These are phyloP conservation scores for Populus tremula DNA, from an alignment of 345 rosid genomes.

Conservation along the genomic window DNA sequence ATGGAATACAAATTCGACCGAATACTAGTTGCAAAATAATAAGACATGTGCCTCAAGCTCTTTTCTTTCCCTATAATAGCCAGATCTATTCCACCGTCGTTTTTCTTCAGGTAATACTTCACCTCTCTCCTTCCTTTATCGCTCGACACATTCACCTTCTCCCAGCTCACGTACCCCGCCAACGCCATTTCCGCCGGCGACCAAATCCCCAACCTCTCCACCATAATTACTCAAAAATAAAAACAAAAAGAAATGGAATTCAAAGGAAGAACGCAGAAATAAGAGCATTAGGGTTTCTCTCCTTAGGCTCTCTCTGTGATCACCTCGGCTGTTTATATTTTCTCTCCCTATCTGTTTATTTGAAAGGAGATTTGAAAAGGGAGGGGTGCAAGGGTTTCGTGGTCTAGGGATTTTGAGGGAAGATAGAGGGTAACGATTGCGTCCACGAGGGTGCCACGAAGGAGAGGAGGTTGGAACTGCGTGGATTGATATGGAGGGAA, in stretches of 20 bases:
- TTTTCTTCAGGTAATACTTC: slow-evolving; percentile 58
- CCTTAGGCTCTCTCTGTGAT: background rate
- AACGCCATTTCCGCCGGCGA: slow-evolving; percentile 27
- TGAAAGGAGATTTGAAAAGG: slow-evolving; percentile 13
- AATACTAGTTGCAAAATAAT: slow-evolving; percentile 38
- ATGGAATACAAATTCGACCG: slow-evolving; percentile 26
- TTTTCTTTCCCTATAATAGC: slow-evolving; percentile 66
- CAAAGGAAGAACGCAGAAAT: background rate
- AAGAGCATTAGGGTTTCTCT: background rate
- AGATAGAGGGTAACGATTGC: slow-evolving; percentile 60
- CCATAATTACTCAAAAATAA: background rate
- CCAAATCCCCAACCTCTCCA: slow-evolving; percentile 20
- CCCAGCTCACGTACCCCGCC: slow-evolving; percentile 59
- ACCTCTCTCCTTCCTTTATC: slow-evolving; percentile 57
- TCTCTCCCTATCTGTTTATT: background rate
- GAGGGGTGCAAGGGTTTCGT: slow-evolving; percentile 18
- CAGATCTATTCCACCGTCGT: slow-evolving; percentile 58
- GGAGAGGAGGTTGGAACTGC: slow-evolving; percentile 27
- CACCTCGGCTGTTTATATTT: background rate
- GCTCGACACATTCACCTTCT: slow-evolving; percentile 51
- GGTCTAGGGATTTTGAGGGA: slow-evolving; percentile 11
- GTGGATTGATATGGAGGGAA: background rate
- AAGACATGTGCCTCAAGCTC: slow-evolving; percentile 53
- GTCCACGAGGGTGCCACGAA: slow-evolving; percentile 25
- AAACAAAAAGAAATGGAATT: background rate